Conservation (phyloP, 345 rosid species). For the Corchorus olitorius region DNA sequence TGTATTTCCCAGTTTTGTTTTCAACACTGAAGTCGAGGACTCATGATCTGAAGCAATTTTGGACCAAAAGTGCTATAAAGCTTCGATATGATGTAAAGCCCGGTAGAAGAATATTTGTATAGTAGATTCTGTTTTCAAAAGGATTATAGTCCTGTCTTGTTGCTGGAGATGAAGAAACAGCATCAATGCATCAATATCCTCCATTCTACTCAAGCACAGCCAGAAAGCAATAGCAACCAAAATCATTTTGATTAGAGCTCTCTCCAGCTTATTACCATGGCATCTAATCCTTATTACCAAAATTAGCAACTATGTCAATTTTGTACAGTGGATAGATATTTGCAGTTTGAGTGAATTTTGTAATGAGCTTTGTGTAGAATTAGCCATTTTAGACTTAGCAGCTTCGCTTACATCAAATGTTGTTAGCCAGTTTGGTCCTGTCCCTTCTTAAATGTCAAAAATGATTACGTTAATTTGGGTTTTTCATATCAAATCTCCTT, state of each 20-base stretch:
- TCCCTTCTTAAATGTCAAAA: neutral
- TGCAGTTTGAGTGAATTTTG: neutral
- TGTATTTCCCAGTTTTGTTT: constrained; percentile 51
- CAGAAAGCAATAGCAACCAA: neutral
- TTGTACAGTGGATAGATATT: neutral
- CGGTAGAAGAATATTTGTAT: neutral
- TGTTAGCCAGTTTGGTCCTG: neutral
- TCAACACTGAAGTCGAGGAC: constrained; percentile 49
- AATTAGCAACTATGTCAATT: neutral
- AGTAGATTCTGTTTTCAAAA: neutral
- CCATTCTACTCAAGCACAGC: neutral
- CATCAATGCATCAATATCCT: too few relatives aligned
- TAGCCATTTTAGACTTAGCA: neutral
- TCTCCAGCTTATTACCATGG: too few relatives aligned
- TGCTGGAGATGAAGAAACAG: neutral
- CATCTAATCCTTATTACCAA: neutral
- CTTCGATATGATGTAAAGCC: neutral
- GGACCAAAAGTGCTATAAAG: neutral
- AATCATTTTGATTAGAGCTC: too few relatives aligned
- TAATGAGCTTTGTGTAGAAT: neutral
- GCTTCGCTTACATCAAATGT: neutral
- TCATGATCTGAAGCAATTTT: constrained; percentile 14
- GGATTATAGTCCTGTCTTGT: neutral
- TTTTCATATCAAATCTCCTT: neutral
- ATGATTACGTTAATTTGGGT: neutral